phyloP scores from a whole-genome alignment of 768 basidiomycete genomes.

The Gautieria morchelliformis region DNA sequence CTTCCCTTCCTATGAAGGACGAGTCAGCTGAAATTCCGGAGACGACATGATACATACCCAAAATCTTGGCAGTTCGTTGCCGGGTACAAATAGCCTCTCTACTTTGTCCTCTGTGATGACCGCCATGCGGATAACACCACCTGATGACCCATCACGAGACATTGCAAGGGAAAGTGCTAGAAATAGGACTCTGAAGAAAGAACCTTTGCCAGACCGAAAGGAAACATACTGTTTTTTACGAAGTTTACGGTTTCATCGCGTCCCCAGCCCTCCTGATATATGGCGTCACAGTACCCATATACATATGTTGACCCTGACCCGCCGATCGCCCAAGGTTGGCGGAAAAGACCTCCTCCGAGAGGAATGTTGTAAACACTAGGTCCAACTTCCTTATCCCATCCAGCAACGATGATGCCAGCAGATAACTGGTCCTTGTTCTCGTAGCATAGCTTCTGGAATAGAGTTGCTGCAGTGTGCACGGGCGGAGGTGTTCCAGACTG shows the following conservation, averaged over 20 bases:
- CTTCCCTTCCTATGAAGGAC: slow-evolving; percentile 40
- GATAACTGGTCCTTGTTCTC: slow-evolving; percentile 82
- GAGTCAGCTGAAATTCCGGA: not conserved
- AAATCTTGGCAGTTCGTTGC: slow-evolving; percentile 79
- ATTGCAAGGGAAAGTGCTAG: slow-evolving; percentile 89
- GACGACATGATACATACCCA: slow-evolving; percentile 32
- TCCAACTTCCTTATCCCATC: slow-evolving; percentile 89
- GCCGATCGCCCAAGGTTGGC: slow-evolving; percentile 98
- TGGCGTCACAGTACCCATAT: slow-evolving; percentile 99
- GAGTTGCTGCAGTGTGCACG: slow-evolving; percentile 69
- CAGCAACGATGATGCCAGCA: slow-evolving; percentile 96
- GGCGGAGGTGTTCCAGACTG: slow-evolving; percentile 54
- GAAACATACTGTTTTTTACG: slow-evolving; percentile 82
- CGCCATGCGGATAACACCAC: slow-evolving; percentile 94
- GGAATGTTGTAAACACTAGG: slow-evolving; percentile 96
- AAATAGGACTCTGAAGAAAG: not conserved
- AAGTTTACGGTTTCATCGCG: slow-evolving; percentile 87
- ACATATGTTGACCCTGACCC: slow-evolving; percentile 97
- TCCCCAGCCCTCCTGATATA: slow-evolving; percentile 86
- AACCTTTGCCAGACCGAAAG: not conserved
- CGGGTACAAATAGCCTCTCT: slow-evolving; percentile 87
- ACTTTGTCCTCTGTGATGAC: slow-evolving; percentile 91
- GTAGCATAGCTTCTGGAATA: slow-evolving; percentile 87
- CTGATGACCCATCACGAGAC: slow-evolving; percentile 96
- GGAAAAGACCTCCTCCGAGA: slow-evolving; percentile 91